Evolutionary conservation across 2,329 filamentous ascomycete genomes (phyloP).

Genomic region (Ophiostoma australiae): DNA sequence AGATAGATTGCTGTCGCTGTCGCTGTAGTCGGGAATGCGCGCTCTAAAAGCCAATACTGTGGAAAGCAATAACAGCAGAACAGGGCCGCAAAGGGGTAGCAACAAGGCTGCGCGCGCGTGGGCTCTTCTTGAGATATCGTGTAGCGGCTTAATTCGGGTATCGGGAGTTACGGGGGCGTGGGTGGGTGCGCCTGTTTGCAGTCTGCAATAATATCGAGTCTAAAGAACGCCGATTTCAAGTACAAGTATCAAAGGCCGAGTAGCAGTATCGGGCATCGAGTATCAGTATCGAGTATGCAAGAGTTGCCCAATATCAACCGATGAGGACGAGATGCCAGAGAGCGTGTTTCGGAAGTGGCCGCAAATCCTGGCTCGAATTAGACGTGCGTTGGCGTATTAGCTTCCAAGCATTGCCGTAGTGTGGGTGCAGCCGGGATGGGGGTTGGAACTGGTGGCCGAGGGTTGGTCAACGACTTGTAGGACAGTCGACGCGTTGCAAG

Average conservation of each 20-base stretch:
- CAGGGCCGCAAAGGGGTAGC: background rate
- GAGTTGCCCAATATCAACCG: background rate
- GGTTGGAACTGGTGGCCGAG: background rate
- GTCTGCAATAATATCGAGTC: background rate
- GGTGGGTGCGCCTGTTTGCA: background rate
- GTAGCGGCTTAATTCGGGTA: conserved; percentile 1
- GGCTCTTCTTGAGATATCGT: background rate
- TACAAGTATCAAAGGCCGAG: background rate
- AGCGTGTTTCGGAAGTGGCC: conserved; percentile 8
- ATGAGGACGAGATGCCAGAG: background rate
- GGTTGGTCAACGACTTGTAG: background rate
- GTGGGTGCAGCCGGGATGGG: conserved; percentile 2
- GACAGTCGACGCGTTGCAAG: background rate
- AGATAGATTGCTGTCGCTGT: background rate
- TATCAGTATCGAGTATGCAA: background rate
- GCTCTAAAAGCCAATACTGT: background rate
- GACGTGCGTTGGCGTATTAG: conserved; percentile 8
- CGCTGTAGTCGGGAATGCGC: background rate
- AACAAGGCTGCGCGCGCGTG: background rate
- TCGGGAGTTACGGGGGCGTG: background rate
- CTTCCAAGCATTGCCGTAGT: background rate
- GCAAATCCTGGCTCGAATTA: background rate
- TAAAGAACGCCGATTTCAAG: background rate
- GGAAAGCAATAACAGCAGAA: background rate
- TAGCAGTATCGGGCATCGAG: background rate